A percentile compares a stretch with the other conserved stretches of the same genome.
These are phyloP conservation scores for Chalciporus sphaerocephalus DNA, from an alignment of 768 basidiomycete genomes.

Conservation along the genomic window DNA sequence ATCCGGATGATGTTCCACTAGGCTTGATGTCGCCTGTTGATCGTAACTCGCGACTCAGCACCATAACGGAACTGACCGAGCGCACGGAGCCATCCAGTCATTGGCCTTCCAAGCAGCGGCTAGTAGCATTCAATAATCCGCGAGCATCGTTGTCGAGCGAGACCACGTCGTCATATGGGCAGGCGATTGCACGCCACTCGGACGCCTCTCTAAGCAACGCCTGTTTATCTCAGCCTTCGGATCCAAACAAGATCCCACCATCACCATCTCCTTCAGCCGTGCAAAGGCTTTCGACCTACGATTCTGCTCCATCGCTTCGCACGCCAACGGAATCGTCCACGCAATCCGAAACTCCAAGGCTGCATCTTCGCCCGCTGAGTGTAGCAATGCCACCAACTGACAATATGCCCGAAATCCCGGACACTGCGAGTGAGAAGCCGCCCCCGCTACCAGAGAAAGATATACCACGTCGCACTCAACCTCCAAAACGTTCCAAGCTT, in stretches of 20 bases:
- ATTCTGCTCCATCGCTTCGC: conserved; percentile 52
- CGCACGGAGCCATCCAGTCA: conserved; percentile 53
- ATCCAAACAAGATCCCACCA: conserved; percentile 58
- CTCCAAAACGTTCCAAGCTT: conserved; percentile 57
- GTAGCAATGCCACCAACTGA: conserved; percentile 44
- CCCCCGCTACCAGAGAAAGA: conserved; percentile 23
- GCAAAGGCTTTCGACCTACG: conserved; percentile 53
- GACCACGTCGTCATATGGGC: conserved; percentile 59
- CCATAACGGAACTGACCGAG: conserved; percentile 67
- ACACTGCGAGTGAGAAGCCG: conserved; percentile 35
- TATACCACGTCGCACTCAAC: conserved; percentile 20
- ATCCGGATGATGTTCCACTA: conserved; percentile 29
- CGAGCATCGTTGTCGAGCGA: conserved; percentile 33
- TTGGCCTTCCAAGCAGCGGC: conserved; percentile 42
- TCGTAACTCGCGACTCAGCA: conserved; percentile 45
- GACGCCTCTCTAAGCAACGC: conserved; percentile 1
- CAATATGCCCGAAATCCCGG: conserved; percentile 53
- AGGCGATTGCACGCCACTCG: conserved; percentile 36
- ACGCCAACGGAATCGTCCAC: conserved; percentile 37
- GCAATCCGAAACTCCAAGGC: conserved; percentile 32
- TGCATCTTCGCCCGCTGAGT: conserved; percentile 40
- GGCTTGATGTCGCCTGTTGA: conserved; percentile 29
- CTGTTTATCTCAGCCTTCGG: conserved; percentile 22
- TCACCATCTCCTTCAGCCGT: conserved; percentile 68
- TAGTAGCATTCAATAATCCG: conserved; percentile 37